phyloP scores from a whole-genome alignment of 768 basidiomycete genomes.

The Naganishia vaughanmartiniae region DNA sequence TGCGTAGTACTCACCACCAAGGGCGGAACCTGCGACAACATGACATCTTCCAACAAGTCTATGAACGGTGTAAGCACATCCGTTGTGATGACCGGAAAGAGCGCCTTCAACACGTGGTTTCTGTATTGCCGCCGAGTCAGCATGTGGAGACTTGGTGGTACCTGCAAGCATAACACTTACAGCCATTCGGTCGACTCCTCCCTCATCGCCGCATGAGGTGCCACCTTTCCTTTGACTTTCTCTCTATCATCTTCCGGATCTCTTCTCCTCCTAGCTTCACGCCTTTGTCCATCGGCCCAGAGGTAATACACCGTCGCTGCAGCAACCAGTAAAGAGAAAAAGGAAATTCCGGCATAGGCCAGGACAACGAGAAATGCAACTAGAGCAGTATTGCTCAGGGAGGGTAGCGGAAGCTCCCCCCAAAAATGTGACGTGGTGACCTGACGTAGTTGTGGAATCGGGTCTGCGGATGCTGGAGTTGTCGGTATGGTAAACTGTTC shows the following conservation, averaged over 20 bases:
- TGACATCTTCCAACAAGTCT: slow-evolving; percentile 52
- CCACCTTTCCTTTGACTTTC: slow-evolving; percentile 19
- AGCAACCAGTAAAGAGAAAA: slow-evolving; percentile 27
- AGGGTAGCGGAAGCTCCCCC: slow-evolving; percentile 18
- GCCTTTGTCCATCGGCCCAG: slow-evolving; percentile 31
- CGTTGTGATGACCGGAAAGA: slow-evolving; percentile 50
- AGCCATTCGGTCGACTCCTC: slow-evolving; percentile 30
- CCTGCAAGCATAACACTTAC: slow-evolving; percentile 19
- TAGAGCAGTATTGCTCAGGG: slow-evolving; percentile 21
- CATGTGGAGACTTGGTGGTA: slow-evolving; percentile 14
- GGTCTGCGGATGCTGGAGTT: neutral
- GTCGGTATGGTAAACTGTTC: neutral
- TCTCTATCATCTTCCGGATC: slow-evolving; percentile 26
- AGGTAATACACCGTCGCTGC: slow-evolving; percentile 21
- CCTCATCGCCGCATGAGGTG: neutral
- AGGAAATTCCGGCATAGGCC: slow-evolving; percentile 30
- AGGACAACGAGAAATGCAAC: slow-evolving; percentile 33
- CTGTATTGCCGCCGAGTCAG: slow-evolving; percentile 25
- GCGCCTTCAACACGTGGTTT: slow-evolving; percentile 47
- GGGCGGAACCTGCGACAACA: slow-evolving; percentile 49
- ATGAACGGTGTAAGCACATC: slow-evolving; percentile 51
- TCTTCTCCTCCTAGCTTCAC: slow-evolving; percentile 8
- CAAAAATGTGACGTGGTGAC: neutral
- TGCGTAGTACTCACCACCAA: slow-evolving; percentile 39
- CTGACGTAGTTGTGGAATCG: neutral